Conservation (phyloP, 2,329 filamentous ascomycete genomes). For the Aplosporella prunicola region DNA sequence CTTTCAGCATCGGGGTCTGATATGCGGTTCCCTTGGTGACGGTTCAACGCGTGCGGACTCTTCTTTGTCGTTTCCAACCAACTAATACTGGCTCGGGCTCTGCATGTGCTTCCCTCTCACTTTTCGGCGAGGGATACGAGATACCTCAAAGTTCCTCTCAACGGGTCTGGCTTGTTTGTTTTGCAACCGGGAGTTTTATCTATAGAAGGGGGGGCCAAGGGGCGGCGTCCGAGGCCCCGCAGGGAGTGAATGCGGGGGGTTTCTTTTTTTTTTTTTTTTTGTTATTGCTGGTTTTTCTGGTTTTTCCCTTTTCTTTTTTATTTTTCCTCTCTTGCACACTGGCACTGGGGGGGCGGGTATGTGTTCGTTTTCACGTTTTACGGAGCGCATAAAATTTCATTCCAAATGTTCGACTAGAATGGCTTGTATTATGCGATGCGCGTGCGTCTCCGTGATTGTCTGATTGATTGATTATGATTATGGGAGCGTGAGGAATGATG, state of each 20-base stretch:
- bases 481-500: no score
- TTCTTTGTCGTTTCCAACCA: conserved; percentile 6
- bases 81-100: conserved; percentile 8
- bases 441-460: no score
- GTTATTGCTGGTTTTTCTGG: no score
- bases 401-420: no score
- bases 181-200: conserved; percentile 10
- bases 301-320: no score
- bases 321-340: conserved; percentile 16
- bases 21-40: conserved; percentile 20
- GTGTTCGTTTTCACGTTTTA: no score
- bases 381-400: no score
- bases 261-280: conserved; percentile 6
- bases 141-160: conserved; percentile 11
- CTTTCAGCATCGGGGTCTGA: conserved; percentile 10
- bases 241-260: conserved; percentile 3
- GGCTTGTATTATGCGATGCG: no score
- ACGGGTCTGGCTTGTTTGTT: conserved; percentile 9
- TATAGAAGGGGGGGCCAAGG: conserved; percentile 11
- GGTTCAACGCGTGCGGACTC: conserved; percentile 13
- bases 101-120: conserved; percentile 15
- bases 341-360: no score
- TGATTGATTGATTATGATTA: no score
- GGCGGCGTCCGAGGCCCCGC: conserved; percentile 8
- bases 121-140: conserved; percentile 12